Conservation (phyloP, 169 alveolate species). For the Eimeria brunetti region DNA sequence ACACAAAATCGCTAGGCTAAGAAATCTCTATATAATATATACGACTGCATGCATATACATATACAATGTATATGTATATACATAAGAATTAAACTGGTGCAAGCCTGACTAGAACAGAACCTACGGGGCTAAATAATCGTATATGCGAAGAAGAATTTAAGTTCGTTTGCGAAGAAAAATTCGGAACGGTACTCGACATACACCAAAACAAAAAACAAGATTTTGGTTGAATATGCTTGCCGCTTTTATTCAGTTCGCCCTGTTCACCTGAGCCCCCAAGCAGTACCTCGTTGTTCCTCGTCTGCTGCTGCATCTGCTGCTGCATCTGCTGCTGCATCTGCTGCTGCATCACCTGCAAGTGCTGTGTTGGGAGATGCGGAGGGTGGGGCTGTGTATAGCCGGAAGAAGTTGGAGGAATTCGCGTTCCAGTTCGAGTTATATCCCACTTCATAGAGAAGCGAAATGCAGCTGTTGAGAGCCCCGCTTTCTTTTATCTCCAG, state of each 20-base stretch:
- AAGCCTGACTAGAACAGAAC: too few relatives aligned
- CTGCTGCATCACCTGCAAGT: background rate
- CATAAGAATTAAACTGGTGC: too few relatives aligned
- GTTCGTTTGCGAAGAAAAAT: background rate
- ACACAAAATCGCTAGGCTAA: background rate
- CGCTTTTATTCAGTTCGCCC: background rate
- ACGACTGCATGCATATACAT: too few relatives aligned
- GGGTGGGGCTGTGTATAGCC: background rate
- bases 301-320: conserved; percentile 24
- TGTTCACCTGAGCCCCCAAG: background rate
- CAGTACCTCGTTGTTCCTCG: background rate
- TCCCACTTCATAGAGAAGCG: conserved; percentile 84
- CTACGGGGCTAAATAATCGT: background rate
- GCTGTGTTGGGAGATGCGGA: background rate
- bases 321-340: background rate
- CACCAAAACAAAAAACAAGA: background rate
- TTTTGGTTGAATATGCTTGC: background rate
- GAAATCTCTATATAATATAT: too few relatives aligned
- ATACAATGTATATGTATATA: too few relatives aligned
- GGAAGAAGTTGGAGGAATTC: background rate
- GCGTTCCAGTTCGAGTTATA: conserved; percentile 84
- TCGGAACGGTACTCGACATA: background rate
- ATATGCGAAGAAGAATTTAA: background rate
- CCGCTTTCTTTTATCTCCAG: conserved; percentile 76
- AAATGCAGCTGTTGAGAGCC: conserved; percentile 71